Evolutionary conservation across 345 rosid species (phyloP), one percentile per base, ranked within the genome.

Genomic region (Arabis hirsuta): DNA sequence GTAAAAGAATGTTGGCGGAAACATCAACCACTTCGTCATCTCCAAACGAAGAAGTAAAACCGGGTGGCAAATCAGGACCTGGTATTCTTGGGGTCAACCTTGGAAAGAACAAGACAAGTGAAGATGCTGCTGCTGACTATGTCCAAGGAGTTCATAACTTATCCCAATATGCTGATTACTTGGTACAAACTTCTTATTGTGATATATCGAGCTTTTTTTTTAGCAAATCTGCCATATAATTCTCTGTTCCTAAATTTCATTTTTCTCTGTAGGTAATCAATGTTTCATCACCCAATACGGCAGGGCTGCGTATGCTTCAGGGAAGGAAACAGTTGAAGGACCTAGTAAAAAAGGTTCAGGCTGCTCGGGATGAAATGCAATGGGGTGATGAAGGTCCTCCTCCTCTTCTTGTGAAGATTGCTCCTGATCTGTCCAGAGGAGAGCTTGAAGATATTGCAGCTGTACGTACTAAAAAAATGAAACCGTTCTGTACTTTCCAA

Each of bases 321-420:
- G 99, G 99, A 55, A 90, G 98, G 76, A 91, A 88, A 79, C 94
- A 95, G 66, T 83, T 91, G 71, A 95, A 95, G 83, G 99, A 91
- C 67, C 87, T 95, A 55, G 97, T 91, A 52, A 91, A 88, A 83
- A 95, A 88, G 96, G 82, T 95, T 71, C 99, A 91, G 88, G 99
- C 99, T 83, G 99, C 99, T 56, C 86, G 97, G 52, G 99, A 95
- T 90, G 99, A 95, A 84, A 95, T 95, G 99, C 98, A 95, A 69
- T 95, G 99, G 99, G 99, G 92, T 57, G 99, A 91, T 80, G 99
- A 90, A 43, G 97, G 98, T 38, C 98, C 97, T 31, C 99, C 98
- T 78, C 99, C 98, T 55, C 77, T 95, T 78, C 90, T 95, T 64
- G 96, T 95, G 38, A 95, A 95, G 81, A 91, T 95, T 75, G 97